phyloP scores from a whole-genome alignment of 1,284 basidiomycete genomes.

The Heterobasidion annosum region DNA sequence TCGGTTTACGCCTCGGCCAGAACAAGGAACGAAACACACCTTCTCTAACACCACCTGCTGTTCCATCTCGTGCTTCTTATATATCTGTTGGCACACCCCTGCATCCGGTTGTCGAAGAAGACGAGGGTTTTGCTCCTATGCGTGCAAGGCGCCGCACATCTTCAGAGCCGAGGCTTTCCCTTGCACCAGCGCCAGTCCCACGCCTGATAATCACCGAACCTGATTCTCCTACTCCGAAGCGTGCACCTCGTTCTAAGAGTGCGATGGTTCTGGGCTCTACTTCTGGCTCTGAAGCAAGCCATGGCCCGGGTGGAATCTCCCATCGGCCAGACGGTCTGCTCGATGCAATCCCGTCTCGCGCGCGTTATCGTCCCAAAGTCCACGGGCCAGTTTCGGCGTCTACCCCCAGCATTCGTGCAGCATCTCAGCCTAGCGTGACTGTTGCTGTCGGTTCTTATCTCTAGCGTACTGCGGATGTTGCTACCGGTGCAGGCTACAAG shows the following conservation, averaged over 20 bases:
- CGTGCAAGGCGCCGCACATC: background rate
- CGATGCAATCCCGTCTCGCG: background rate
- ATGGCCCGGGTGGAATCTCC: too few species aligned
- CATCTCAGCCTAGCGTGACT: too few species aligned
- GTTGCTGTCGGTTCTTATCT: too few species aligned
- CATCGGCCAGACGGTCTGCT: too few species aligned
- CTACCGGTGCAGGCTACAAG: too few species aligned
- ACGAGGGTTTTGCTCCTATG: background rate
- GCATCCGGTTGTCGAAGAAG: background rate
- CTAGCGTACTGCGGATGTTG: too few species aligned
- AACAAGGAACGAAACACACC: background rate
- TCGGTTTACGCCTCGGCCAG: slow-evolving; percentile 28
- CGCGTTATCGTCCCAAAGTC: background rate
- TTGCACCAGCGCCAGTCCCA: background rate
- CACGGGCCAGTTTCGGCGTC: background rate
- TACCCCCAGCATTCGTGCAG: background rate
- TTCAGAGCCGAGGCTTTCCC: background rate
- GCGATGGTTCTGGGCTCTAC: background rate
- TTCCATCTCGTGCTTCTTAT: background rate
- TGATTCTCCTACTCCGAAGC: background rate
- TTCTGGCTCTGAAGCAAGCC: too few species aligned
- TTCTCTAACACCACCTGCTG: background rate
- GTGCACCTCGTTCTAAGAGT: background rate
- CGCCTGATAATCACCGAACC: background rate
- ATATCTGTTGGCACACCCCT: background rate